These are phyloP conservation scores for Ganoderma meredithae DNA, from an alignment of 1,284 basidiomycete genomes.

Conservation along the genomic window DNA sequence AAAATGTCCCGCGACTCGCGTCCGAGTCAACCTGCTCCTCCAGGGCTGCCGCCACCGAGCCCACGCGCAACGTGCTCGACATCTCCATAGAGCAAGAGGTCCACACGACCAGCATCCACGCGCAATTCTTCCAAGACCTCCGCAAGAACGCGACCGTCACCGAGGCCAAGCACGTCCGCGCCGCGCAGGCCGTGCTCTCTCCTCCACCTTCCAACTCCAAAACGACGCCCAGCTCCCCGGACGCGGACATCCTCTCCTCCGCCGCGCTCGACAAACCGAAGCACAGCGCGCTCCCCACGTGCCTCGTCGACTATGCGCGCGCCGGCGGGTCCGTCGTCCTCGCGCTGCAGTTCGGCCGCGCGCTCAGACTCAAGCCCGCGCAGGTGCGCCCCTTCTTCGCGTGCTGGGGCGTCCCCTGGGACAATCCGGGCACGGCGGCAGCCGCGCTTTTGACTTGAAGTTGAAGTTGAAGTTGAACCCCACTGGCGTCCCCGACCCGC, in stretches of 20 bases:
- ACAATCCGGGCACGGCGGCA: constrained; percentile 24
- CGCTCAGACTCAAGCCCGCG: constrained; percentile 14
- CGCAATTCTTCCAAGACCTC: constrained; percentile 24
- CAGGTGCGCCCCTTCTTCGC: constrained; percentile 15
- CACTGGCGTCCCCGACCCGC: constrained; percentile 28
- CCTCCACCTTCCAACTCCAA: neutral
- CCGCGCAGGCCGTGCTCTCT: constrained; percentile 19
- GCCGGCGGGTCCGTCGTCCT: neutral
- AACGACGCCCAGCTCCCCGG: constrained; percentile 6
- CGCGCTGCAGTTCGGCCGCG: constrained; percentile 8
- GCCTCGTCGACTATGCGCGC: constrained; percentile 20
- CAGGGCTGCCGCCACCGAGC: neutral
- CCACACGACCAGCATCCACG: constrained; percentile 13
- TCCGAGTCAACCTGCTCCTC: neutral
- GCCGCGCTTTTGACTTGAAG: constrained; percentile 22
- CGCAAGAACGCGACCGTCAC: constrained; percentile 21
- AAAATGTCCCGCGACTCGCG: neutral
- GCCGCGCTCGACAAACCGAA: constrained; percentile 6
- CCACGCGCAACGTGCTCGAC: constrained; percentile 24
- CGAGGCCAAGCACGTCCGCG: constrained; percentile 7
- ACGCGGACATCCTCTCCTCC: constrained; percentile 28
- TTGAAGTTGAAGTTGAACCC: constrained; percentile 17
- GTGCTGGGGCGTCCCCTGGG: constrained; percentile 30
- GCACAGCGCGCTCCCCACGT: constrained; percentile 12
- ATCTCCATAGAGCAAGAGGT: constrained; percentile 24